Base-by-base conservation (phyloP, 2,329 filamentous ascomycete species). In the Colletotrichum tabaci region DNA sequence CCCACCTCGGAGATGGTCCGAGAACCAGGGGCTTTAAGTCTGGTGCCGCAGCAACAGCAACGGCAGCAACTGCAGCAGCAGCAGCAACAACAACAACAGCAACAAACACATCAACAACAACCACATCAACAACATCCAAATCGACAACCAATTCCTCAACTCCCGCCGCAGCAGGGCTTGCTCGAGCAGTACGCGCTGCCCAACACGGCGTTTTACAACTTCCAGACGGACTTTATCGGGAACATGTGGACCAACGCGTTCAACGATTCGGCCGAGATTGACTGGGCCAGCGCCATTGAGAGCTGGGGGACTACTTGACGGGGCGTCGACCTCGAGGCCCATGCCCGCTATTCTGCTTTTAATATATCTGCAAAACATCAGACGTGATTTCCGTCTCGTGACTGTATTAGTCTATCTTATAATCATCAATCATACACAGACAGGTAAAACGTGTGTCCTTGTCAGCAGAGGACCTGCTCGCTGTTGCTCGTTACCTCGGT, bases 181-280 rank as follows among this genome's bases (percentile, higher is more conserved):
- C 49, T 67, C 3, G 63, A 58, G 16, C 68, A 71, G 30, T 68
- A 71, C 30, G 50, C 60, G 7, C 21, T 71, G 9, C 65, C 53
- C 23, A 63, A 47, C 26, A 26, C 65, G 40, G 57, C 65, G 30
- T 52, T 70, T 26, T 68, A 68, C 26, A 67, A 71, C 46, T 55
- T 71, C 15, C 58, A 66, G 4, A 30, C 53, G 26, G 60, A 60
- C 15, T 68, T 71, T 9, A 71, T 71, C 23, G 61, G 30, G 7
- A 68, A 71, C 6, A 44, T 71, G 44, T 71, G 66, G 30, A 57
- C 52, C 13, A 68, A 66, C n/a, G 68, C 68, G 13, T 71, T 71
- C 13, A 71, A 55, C 12, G 68, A 68, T 12, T 50, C 52, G 18
- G 52, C 58, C 13, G 68, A 71, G 5, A 63, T 71, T 7, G 68